These are phyloP conservation scores for Debaryomyces udenii DNA, from an alignment of 1,139 yeast species.

Conservation along the genomic window DNA sequence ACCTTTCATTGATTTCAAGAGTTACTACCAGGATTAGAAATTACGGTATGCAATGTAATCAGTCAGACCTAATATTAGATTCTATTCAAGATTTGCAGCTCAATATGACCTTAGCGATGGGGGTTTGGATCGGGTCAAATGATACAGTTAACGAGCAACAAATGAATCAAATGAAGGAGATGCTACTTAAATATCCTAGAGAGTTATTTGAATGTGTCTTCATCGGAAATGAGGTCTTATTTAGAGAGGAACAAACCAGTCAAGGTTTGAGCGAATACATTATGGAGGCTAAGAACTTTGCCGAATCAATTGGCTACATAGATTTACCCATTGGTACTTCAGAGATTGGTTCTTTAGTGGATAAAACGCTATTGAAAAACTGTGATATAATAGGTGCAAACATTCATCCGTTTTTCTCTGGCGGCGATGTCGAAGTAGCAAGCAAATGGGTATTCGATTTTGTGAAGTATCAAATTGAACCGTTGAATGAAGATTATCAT, in stretches of 20 bases:
- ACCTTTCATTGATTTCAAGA: constrained; percentile 57
- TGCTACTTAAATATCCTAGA: constrained; percentile 50
- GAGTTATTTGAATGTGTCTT: constrained; percentile 52
- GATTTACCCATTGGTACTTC: constrained; percentile 58
- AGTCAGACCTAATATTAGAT: constrained; percentile 53
- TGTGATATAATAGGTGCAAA: constrained; percentile 67
- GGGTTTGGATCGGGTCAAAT: constrained; percentile 62
- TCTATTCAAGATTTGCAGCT: constrained; percentile 54
- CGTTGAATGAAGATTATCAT: constrained; percentile 22
- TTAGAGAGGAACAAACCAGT: constrained; percentile 51
- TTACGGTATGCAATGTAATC: constrained; percentile 68
- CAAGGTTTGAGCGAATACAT: constrained; percentile 46
- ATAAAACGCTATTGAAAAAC: constrained; percentile 34
- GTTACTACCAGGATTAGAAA: constrained; percentile 60
- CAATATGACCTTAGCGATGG: constrained; percentile 61
- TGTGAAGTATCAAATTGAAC: constrained; percentile 45
- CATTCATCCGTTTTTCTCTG: constrained; percentile 71
- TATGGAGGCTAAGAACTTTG: constrained; percentile 40
- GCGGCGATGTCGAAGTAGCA: constrained; percentile 52
- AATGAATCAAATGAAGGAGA: constrained; percentile 42
- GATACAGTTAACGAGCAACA: constrained; percentile 45
- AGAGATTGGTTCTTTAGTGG: constrained; percentile 53
- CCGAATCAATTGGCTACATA: constrained; percentile 33
- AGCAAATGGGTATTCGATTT: constrained; percentile 58
- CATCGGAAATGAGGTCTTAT: constrained; percentile 67